Base-by-base conservation (phyloP, 495 filamentous ascomycete genomes). In the Xylaria castorea region DNA sequence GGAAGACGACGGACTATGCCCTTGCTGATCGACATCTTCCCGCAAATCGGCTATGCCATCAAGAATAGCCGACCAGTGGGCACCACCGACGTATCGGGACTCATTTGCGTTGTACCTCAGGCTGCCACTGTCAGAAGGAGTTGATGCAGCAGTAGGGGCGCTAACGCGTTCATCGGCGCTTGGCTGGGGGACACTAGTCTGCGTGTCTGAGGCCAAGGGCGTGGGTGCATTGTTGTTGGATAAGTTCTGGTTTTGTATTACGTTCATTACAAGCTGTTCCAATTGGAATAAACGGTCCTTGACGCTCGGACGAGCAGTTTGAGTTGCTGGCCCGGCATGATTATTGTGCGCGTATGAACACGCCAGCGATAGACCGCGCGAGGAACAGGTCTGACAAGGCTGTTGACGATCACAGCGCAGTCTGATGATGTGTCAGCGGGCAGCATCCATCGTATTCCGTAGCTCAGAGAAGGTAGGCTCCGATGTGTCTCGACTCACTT, bases 11-110 rank as follows among this genome's bases (percentile, higher is more conserved):
- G 55, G 20, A n/a, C 25, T 58, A 3, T 38, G 64, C 22, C n/a
- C 46, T 53, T 53, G 64, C 16, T 25, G 46, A 53, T 67, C 64
- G 30, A 53, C 30, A 18, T 67, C 20, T 73, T 81, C 79, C 58
- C 80, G 79, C 8, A 80, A 73, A 63, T 81, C 81, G 25, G 72
- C 57, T 50, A 76, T 74, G 66, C 70, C 69, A 46, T 85, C 80
- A 20, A 85, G 75, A 50, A 86, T 82, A 5, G 84, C 80, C 27
- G 83, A 76, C 83, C 82, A 84, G 66, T 86, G 81, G 34, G 79
- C 81, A 8, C 79, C 77, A n/a, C 78, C 80, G 36, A 84, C 79
- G 70, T 85, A 84, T 42, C 68, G 46, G 61, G 77, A 46, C 53
- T 81, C 81, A 77, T 25, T 79, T 32, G 48, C 69, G 40, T 74